phyloP scores from a whole-genome alignment of 352 stramenopile genomes.

The Phytophthora boehmeriae region DNA sequence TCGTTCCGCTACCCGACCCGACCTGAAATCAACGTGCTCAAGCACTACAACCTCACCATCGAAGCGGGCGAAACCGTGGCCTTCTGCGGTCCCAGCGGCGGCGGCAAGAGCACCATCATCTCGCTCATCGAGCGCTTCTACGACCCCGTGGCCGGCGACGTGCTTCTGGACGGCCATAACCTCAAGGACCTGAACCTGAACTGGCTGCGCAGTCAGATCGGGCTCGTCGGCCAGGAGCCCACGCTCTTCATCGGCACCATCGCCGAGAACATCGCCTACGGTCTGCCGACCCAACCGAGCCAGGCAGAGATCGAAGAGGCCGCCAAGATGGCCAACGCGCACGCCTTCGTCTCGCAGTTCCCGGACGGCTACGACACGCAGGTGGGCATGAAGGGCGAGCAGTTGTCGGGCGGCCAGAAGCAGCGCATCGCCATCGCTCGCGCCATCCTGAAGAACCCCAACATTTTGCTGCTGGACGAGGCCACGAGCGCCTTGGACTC shows the following conservation, averaged over 20 bases:
- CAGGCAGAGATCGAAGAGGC: neutral
- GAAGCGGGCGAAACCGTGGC: neutral
- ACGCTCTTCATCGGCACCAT: slow-evolving; percentile 1
- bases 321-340: slow-evolving; percentile 3
- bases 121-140: slow-evolving; percentile 1
- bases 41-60: slow-evolving; percentile 2
- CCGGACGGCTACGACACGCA: slow-evolving; percentile 2
- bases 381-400: slow-evolving; percentile 2
- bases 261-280: slow-evolving; percentile 3
- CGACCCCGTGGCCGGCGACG: neutral
- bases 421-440: neutral
- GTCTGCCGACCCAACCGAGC: neutral
- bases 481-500: slow-evolving; percentile 2
- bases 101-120: slow-evolving; percentile 2
- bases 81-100: neutral
- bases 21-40: neutral
- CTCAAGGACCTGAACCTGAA: slow-evolving; percentile 5
- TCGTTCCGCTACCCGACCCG: slow-evolving; percentile 1
- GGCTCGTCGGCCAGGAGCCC: neutral
- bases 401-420: neutral
- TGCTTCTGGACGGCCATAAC: neutral
- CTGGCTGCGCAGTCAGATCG: slow-evolving; percentile 1
- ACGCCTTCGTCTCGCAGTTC: neutral
- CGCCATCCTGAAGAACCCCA: slow-evolving; percentile 1
- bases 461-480: slow-evolving; percentile 2